Percentiles rank a stretch among this genome's conserved stretches.
These are phyloP conservation scores for Fusarium transvaalense DNA, from an alignment of 2,329 filamentous ascomycete species.

Conservation along the genomic window DNA sequence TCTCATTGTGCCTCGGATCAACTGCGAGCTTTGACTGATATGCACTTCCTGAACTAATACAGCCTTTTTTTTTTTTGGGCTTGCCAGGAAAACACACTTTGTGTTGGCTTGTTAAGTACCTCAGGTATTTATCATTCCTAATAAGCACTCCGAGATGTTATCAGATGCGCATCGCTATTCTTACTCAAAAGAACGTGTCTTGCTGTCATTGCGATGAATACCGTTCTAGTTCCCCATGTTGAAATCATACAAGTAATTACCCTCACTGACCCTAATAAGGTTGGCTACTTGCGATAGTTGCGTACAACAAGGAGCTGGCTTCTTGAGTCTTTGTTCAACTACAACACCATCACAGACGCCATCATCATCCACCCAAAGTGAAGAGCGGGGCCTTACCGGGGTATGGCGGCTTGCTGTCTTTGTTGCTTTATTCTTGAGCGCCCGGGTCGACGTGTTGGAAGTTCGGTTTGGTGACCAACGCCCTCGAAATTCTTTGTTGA, in stretches of 20 bases:
- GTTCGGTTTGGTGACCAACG: background rate
- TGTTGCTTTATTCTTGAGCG: slow-evolving; percentile 7
- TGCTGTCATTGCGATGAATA: background rate
- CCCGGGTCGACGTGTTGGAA: background rate
- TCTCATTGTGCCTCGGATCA: background rate
- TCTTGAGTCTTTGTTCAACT: slow-evolving; percentile 21
- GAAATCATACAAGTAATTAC: background rate
- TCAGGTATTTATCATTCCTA: background rate
- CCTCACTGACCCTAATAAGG: background rate
- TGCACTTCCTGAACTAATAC: background rate
- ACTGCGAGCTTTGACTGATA: background rate
- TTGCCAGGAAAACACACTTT: background rate
- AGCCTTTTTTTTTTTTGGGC: background rate
- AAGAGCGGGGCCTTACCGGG: background rate
- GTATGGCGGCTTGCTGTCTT: slow-evolving; percentile 8
- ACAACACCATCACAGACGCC: background rate
- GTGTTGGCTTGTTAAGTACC: background rate
- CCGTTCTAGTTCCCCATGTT: background rate
- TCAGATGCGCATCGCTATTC: background rate
- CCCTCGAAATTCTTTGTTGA: background rate
- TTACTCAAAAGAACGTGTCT: background rate
- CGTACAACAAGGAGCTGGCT: background rate
- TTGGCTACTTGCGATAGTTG: background rate
- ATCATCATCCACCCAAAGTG: background rate
- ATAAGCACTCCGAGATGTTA: background rate